Conservation (phyloP, 768 basidiomycete genomes). For the Hydnum rufescens region DNA sequence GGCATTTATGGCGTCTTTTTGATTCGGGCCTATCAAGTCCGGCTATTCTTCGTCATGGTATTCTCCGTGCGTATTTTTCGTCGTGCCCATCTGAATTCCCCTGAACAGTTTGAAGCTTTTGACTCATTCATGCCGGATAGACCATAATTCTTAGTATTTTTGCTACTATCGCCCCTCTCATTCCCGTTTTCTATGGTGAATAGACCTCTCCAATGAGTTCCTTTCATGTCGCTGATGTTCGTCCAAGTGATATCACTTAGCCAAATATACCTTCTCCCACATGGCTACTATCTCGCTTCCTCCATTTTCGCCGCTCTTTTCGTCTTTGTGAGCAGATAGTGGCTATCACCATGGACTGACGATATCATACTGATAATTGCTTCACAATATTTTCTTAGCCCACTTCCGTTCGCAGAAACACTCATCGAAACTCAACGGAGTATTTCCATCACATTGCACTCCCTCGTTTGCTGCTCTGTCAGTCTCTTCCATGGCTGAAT, state of each 20-base stretch:
- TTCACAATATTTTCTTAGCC: background rate
- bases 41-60: constrained; percentile 6
- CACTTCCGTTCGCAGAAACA: background rate
- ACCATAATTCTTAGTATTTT: constrained; percentile 2
- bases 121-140: background rate
- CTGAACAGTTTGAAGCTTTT: background rate
- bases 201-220: background rate
- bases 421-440: background rate
- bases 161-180: constrained; percentile 2
- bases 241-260: background rate
- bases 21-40: background rate
- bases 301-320: background rate
- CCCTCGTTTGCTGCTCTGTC: no score
- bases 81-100: background rate
- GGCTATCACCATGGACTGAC: background rate
- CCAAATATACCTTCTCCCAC: constrained; percentile 4
- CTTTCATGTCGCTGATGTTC: background rate
- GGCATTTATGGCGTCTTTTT: constrained; percentile 4
- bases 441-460: no score
- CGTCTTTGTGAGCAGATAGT: background rate
- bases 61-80: background rate
- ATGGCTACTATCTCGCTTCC: constrained; percentile 2
- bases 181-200: constrained; percentile 1
- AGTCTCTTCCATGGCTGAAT: no score
- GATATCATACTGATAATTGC: background rate